phyloP scores from a whole-genome alignment of 371 early-diverging fungal species.

The Zancudomyces culisetae region DNA sequence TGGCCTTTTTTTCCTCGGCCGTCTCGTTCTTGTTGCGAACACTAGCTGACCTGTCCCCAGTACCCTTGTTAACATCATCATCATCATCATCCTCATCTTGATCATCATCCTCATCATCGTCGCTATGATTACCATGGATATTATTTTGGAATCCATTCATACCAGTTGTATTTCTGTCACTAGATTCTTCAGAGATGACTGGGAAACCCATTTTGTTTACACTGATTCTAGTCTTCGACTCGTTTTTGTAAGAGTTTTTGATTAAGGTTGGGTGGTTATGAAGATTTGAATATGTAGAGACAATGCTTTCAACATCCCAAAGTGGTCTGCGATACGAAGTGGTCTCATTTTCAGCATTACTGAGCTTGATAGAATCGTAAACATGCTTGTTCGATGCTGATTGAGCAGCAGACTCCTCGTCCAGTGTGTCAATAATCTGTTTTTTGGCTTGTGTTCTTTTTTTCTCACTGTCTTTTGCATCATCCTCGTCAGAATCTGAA shows the following conservation, averaged over 20 bases:
- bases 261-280: conserved; percentile 63
- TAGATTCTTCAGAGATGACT: conserved; percentile 2
- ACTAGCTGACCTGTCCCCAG: no score
- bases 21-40: conserved; percentile 36
- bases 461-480: conserved; percentile 5
- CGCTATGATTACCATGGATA: background rate
- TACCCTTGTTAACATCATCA: background rate
- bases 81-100: background rate
- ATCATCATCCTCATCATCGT: background rate
- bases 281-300: conserved; percentile 64
- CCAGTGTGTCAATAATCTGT: conserved; percentile 26
- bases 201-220: conserved; percentile 20
- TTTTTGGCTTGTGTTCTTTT: conserved; percentile 17
- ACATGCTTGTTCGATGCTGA: conserved; percentile 7
- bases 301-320: conserved; percentile 66
- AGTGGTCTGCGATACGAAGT: conserved; percentile 11
- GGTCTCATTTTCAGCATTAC: background rate
- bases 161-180: background rate
- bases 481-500: conserved; percentile 9
- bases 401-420: conserved; percentile 18
- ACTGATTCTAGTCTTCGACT: conserved; percentile 17
- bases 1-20: conserved; percentile 68
- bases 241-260: conserved; percentile 24
- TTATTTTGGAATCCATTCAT: no score
- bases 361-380: conserved; percentile 2